Conservation (phyloP, 208 protist genomes). For the Leishmania tarentolae region DNA sequence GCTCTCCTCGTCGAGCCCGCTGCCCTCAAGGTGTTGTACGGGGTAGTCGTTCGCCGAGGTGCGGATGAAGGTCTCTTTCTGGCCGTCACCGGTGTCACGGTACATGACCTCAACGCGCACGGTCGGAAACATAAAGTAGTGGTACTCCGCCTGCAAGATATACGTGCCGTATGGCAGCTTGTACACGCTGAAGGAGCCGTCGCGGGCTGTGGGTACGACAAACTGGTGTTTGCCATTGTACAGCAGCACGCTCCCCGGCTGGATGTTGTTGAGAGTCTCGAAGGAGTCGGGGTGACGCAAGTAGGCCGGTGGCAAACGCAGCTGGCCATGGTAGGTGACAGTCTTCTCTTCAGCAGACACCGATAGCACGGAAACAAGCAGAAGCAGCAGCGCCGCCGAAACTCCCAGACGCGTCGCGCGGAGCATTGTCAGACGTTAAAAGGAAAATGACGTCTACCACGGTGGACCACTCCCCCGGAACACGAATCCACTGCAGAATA, state of each 20-base stretch:
- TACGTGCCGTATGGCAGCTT: constrained; percentile 82
- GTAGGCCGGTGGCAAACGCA: constrained; percentile 56
- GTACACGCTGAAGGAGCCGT: constrained; percentile 78
- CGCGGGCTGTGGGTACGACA: constrained; percentile 57
- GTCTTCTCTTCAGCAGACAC: constrained; percentile 10
- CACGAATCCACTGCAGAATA: neutral
- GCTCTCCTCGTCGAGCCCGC: constrained; percentile 66
- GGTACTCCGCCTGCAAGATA: constrained; percentile 78
- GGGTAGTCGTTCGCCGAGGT: constrained; percentile 70
- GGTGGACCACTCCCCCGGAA: neutral
- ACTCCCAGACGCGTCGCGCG: neutral
- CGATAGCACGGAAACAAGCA: neutral
- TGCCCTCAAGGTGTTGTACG: constrained; percentile 62
- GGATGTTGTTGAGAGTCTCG: constrained; percentile 56
- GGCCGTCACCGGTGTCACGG: constrained; percentile 30
- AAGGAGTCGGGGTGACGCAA: constrained; percentile 43
- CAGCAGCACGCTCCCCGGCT: constrained; percentile 73
- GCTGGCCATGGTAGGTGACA: constrained; percentile 52
- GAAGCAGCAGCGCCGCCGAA: constrained; percentile 10
- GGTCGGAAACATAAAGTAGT: constrained; percentile 80
- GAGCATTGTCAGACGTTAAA: constrained; percentile 5
- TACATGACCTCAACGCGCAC: constrained; percentile 75
- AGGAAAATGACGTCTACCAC: neutral
- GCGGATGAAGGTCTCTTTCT: constrained; percentile 48
- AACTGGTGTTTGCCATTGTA: constrained; percentile 45